A percentile compares a stretch with the other conserved stretches of the same genome.
Conservation (phyloP, 768 basidiomycete species). For the Polyporus arcularius region DNA sequence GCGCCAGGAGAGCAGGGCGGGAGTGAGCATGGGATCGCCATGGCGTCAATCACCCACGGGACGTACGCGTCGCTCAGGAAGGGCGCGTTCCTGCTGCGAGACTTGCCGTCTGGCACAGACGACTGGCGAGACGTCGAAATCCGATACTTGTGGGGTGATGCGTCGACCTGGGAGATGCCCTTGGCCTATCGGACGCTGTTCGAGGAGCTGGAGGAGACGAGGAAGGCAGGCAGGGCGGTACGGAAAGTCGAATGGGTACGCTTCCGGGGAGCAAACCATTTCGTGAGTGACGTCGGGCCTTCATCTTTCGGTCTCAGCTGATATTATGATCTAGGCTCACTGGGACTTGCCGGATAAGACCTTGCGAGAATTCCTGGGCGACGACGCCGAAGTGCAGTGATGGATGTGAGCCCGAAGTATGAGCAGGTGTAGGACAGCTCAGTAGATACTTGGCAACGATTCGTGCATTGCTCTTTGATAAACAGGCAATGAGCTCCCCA, state of each 20-base stretch:
- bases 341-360: constrained; percentile 22
- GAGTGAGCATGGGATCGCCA: background rate
- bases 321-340: constrained; percentile 12
- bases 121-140: background rate
- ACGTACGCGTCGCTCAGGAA: background rate
- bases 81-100: background rate
- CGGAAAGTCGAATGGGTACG: background rate
- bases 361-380: constrained; percentile 4
- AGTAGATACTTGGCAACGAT: too few species aligned
- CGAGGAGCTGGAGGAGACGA: background rate
- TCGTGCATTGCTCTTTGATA: too few species aligned
- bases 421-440: too few species aligned
- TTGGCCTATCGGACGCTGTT: background rate
- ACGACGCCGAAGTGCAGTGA: background rate
- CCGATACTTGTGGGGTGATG: background rate
- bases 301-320: background rate
- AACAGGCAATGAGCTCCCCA: too few species aligned
- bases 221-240: background rate
- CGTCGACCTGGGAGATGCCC: constrained; percentile 6
- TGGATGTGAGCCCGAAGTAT: too few species aligned
- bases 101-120: background rate
- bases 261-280: constrained; percentile 18
- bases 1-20: background rate
- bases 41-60: background rate
- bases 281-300: constrained; percentile 11